Percentiles rank a stretch among this genome's conserved stretches.
Conservation (phyloP, 108 stramenopile species). For the Hondaea fermentalgiana region DNA sequence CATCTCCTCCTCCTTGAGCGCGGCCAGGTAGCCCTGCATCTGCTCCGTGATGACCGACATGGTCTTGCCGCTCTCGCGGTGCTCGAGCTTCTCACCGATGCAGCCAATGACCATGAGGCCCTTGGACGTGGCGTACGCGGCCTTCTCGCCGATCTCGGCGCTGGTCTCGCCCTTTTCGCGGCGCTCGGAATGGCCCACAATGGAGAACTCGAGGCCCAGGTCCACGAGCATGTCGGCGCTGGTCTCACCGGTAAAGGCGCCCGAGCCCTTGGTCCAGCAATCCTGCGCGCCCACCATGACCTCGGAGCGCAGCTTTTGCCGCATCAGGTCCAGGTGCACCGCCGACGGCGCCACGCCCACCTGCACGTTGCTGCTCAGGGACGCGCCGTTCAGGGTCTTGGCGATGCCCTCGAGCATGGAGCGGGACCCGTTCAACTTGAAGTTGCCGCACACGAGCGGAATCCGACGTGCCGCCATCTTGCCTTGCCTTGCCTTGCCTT, state of each 20-base stretch:
- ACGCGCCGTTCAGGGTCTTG: constrained; percentile 42
- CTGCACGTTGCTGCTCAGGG: constrained; percentile 45
- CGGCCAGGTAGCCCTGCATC: constrained; percentile 85
- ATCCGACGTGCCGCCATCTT: background rate
- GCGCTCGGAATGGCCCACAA: constrained; percentile 94
- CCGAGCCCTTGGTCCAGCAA: constrained; percentile 74
- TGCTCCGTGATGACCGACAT: constrained; percentile 93
- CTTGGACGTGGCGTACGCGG: constrained; percentile 80
- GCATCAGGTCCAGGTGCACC: constrained; percentile 73
- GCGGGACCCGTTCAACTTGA: background rate
- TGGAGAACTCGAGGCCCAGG: constrained; percentile 81
- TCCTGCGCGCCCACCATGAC: constrained; percentile 83
- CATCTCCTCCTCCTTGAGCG: constrained; percentile 73
- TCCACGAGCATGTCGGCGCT: constrained; percentile 90
- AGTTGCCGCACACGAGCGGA: constrained; percentile 17
- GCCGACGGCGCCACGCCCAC: constrained; percentile 91
- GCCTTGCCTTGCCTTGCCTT: background rate
- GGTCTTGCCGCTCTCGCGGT: constrained; percentile 87
- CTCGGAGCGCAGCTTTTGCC: constrained; percentile 68
- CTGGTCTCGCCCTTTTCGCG: constrained; percentile 87
- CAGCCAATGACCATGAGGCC: constrained; percentile 88
- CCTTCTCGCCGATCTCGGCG: constrained; percentile 80
- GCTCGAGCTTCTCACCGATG: constrained; percentile 93
- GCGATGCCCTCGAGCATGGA: constrained; percentile 19
- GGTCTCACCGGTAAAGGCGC: constrained; percentile 95